Base-by-base conservation (phyloP, 306 rosid genomes). In the Crotalaria pallida region DNA sequence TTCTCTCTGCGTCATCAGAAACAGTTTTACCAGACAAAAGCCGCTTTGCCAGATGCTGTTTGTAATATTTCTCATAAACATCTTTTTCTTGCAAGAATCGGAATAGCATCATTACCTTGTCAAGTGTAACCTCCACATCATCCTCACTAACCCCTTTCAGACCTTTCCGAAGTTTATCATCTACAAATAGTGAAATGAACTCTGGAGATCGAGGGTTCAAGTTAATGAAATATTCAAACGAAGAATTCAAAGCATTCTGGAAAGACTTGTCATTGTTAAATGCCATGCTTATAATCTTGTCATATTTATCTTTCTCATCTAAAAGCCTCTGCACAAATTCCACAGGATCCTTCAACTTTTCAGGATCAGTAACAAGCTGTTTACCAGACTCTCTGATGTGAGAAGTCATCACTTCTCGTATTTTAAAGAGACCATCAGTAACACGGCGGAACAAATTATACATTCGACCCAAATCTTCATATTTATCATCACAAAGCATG, bases 81-180 rank as follows among this genome's bases (percentile, higher is more conserved):
- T 93, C 98, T 78, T 93, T 93, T 80, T 93, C 97, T 84, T 93
- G 96, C 80, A 93, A 73, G 78, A 83, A 90, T 43, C 97, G 85
- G 76, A 93, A 90, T 21, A 93, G 80, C 92, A 93, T 88, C 97
- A 93, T 90, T 80, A 90, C 98, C 88, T 90, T 90, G 86, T 93
- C 97, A 51, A 93, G 94, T 34, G 85, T 88, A 57, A 82, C 61
- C 83, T 93, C 98, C 9, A 90, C 90, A 60, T 93, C 98, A 83
- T 93, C 98, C 83, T 93, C 97, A 47, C 91, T 93, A 17, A 86
- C 92, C 82, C 98, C 98, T 82, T 89, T 88, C 75, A 93, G 82
- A 79, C 97, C 94, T 83, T 89, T 90, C 33, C 98, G 94, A 13
- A 93, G 97, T 59, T 93, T 93, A 49, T 93, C 98, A 63, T 93